Evolutionary conservation across 176 grass and related monocot genomes (phyloP).

Genomic region (Sorghum bicolor): Sorghum_bicolor_NCBIv3 NC_012879.2:4284001-4284500

Average conservation of each 20-base stretch:
- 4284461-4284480: slow-evolving; percentile 92
- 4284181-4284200: slow-evolving; percentile 94
- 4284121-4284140: background rate
- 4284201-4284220: slow-evolving; percentile 98
- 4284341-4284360: slow-evolving; percentile 96
- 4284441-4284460: slow-evolving; percentile 94
- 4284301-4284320: slow-evolving; percentile 62
- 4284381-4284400: slow-evolving; percentile 93
- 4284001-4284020: background rate
- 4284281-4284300: background rate
- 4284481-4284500: slow-evolving; percentile 95
- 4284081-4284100: background rate
- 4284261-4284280: slow-evolving; percentile 3
- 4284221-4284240: slow-evolving; percentile 94
- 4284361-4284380: slow-evolving; percentile 93
- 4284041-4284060: background rate
- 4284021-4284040: background rate
- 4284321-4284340: slow-evolving; percentile 98
- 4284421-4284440: slow-evolving; percentile 82
- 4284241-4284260: slow-evolving; percentile 35
- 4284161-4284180: slow-evolving; percentile 98
- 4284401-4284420: slow-evolving; percentile 89
- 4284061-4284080: background rate
- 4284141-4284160: background rate
- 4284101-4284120: background rate